Evolutionary conservation across 2,329 filamentous ascomycete genomes (phyloP), one percentile per base, ranked within the genome.

Genomic region (Neofusicoccum ribis): DNA sequence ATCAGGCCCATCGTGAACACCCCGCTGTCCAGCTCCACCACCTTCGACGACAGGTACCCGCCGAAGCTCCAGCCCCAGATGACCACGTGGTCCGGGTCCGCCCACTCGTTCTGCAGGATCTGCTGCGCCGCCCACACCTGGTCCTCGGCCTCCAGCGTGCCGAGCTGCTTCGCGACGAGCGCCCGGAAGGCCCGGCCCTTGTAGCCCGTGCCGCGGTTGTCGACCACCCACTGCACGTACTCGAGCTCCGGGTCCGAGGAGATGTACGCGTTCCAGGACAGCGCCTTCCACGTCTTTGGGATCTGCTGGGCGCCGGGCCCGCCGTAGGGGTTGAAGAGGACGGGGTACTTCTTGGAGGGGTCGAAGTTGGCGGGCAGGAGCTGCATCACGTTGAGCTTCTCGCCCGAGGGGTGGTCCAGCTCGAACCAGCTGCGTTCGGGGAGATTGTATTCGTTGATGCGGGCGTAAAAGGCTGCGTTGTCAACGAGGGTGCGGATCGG

Each of bases 1-100:
- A 89, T 87, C 9, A 90, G 75, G 0, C 83, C 88, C 7, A 88
- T 82, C 0, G 85, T 84, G 73, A 91, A 90, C 15, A 84, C 83
- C 1, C 84, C 85, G 17, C 84, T 85, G 72, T 86, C 79, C 0
- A 81, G 79, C 71, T 91, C 89, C 7, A 91, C 79, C 0, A 89
- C 87, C 77, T 91, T 91, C 60, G 86, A 79, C 0, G 86, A 82
- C 1, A 91, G 81, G 70, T 88, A 91, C 1, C 88, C 89, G 12
- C 89, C 89, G 69, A 85, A 91, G 0, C 85, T 88, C 88, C 87
- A 90, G 1, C 89, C 89, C 80, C 85, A 90, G 71, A 91, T 90
- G 46, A 84, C 88, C 14, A 91, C 81, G 70, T 88, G 84, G 11
- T 83, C 74, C 1, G 78, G 74, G 70, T 91, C 85, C 65, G 90